These are phyloP conservation scores for Stachybotrys chartarum DNA, from an alignment of 2,329 filamentous ascomycete genomes.

Conservation along the genomic window DNA sequence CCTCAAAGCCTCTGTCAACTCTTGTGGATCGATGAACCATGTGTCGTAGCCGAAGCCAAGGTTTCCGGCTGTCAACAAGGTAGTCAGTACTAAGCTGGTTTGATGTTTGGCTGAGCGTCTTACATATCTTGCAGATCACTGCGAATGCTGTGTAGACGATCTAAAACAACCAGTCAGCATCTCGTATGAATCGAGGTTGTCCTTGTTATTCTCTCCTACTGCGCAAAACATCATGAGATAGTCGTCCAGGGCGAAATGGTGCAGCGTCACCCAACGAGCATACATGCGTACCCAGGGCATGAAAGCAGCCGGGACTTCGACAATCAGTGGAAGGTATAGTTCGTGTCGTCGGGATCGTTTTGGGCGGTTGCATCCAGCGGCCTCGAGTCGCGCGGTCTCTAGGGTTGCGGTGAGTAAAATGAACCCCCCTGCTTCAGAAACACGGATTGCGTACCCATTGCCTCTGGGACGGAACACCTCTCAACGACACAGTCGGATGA, in stretches of 20 bases:
- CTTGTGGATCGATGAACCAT: constrained; percentile 22
- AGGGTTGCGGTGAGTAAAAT: not conserved
- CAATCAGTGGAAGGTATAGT: constrained; percentile 25
- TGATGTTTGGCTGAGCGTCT: not conserved
- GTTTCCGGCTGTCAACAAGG: constrained; percentile 3
- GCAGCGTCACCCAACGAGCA: constrained; percentile 22
- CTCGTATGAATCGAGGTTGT: not conserved
- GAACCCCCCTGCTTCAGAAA: constrained; percentile 1
- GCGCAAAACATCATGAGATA: constrained; percentile 28
- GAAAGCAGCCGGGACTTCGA: constrained; percentile 26
- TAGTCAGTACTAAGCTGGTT: constrained; percentile 7
- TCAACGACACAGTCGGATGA: not conserved
- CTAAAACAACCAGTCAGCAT: constrained; percentile 4
- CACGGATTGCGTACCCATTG: constrained; percentile 8
- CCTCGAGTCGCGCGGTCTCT: constrained; percentile 22
- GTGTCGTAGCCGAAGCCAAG: constrained; percentile 28
- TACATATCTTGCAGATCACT: not conserved
- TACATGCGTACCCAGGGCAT: constrained; percentile 29
- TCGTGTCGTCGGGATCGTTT: constrained; percentile 19
- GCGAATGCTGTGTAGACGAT: not conserved
- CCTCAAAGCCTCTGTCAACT: constrained; percentile 21
- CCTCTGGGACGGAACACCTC: constrained; percentile 10
- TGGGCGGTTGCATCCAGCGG: constrained; percentile 23
- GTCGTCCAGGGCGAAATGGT: constrained; percentile 28
- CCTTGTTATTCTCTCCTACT: constrained; percentile 12